Percentiles rank a stretch among this genome's conserved stretches.
Evolutionary conservation across 768 basidiomycete genomes (phyloP).

Genomic region (Leccinum barrowsii): DNA sequence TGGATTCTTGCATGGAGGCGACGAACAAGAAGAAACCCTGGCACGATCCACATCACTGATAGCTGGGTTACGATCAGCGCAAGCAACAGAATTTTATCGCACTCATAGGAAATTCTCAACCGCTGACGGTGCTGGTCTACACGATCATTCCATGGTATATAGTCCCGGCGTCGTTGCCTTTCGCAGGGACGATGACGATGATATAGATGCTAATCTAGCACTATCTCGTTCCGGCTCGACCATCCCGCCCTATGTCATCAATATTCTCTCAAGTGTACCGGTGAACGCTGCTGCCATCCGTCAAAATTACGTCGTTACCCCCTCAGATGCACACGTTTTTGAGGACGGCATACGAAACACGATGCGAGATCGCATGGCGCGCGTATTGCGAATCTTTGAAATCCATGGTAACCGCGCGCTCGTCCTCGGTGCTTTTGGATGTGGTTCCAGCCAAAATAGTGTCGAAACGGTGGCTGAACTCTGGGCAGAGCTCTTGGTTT

Average conservation of each 20-base stretch:
- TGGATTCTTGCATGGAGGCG: slow-evolving; percentile 41
- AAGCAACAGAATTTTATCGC: slow-evolving; percentile 38
- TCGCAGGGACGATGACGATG: slow-evolving; percentile 36
- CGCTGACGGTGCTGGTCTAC: slow-evolving; percentile 38
- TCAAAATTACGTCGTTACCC: slow-evolving; percentile 34
- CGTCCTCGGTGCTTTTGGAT: slow-evolving; percentile 46
- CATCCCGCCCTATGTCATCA: slow-evolving; percentile 37
- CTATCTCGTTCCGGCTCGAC: slow-evolving; percentile 23
- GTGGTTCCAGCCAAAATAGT: slow-evolving; percentile 40
- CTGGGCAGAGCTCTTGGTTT: slow-evolving; percentile 45
- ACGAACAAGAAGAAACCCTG: slow-evolving; percentile 44
- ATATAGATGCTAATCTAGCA: slow-evolving; percentile 11
- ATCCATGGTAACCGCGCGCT: slow-evolving; percentile 36
- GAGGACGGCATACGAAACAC: slow-evolving; percentile 37
- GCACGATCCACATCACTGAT: slow-evolving; percentile 41
- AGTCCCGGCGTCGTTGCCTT: slow-evolving; percentile 41
- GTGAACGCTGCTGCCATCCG: slow-evolving; percentile 43
- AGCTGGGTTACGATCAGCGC: slow-evolving; percentile 33
- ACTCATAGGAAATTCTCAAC: slow-evolving; percentile 34
- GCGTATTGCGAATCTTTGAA: slow-evolving; percentile 42
- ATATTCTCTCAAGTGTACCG: slow-evolving; percentile 40
- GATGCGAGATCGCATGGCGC: slow-evolving; percentile 50
- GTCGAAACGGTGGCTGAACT: slow-evolving; percentile 40
- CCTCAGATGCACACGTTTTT: slow-evolving; percentile 34
- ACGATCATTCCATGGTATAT: slow-evolving; percentile 49